Conservation (phyloP, 768 basidiomycete genomes). For the Leccinum olivaceopallidum region DNA sequence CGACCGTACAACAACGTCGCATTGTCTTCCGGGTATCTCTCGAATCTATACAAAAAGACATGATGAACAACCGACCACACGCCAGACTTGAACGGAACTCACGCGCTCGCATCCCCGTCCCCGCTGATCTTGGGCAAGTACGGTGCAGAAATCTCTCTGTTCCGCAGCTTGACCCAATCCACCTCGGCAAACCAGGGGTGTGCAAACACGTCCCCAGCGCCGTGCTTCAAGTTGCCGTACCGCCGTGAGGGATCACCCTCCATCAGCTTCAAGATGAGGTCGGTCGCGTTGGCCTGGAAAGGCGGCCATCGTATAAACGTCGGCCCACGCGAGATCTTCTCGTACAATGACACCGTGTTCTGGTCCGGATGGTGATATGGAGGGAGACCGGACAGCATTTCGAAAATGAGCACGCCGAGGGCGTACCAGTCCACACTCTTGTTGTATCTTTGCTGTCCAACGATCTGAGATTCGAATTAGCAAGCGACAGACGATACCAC, state of each 20-base stretch:
- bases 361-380: constrained; percentile 90
- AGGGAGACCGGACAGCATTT: constrained; percentile 95
- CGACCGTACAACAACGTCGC: constrained; percentile 60
- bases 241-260: constrained; percentile 86
- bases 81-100: constrained; percentile 33
- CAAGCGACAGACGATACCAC: constrained; percentile 19
- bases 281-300: constrained; percentile 74
- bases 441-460: constrained; percentile 83
- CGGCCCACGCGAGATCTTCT: constrained; percentile 83
- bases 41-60: constrained; percentile 51
- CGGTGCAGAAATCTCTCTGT: constrained; percentile 90
- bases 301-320: constrained; percentile 76
- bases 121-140: constrained; percentile 90
- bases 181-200: constrained; percentile 96
- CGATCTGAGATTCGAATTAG: constrained; percentile 49
- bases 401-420: constrained; percentile 93
- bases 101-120: constrained; percentile 96
- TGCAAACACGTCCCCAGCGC: constrained; percentile 87
- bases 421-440: constrained; percentile 99
- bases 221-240: constrained; percentile 86
- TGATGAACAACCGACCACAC: constrained; percentile 1
- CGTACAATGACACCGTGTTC: constrained; percentile 87
- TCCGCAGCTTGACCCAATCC: constrained; percentile 79
- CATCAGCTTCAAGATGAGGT: constrained; percentile 89
- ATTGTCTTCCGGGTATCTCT: constrained; percentile 77